A percentile compares a stretch with the other conserved stretches of the same genome.
These are phyloP conservation scores for Polyplosphaeria fusca DNA, from an alignment of 495 filamentous ascomycete species.

Conservation along the genomic window DNA sequence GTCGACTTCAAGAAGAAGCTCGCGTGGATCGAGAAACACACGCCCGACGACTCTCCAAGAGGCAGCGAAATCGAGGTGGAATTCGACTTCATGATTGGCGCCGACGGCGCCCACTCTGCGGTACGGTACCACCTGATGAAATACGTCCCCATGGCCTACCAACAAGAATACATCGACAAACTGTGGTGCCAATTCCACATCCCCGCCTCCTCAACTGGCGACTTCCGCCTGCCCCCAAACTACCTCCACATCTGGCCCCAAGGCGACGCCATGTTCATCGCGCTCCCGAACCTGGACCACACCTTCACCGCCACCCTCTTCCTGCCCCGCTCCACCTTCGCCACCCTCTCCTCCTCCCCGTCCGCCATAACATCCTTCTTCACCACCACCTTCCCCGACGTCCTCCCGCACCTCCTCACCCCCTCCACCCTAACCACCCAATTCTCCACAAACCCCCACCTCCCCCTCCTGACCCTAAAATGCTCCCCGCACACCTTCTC, in stretches of 20 bases:
- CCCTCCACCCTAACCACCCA: constrained; percentile 63
- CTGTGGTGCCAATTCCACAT: constrained; percentile 97
- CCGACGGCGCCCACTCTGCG: constrained; percentile 91
- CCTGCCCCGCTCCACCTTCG: constrained; percentile 61
- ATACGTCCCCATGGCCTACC: constrained; percentile 78
- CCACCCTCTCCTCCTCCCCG: constrained; percentile 53
- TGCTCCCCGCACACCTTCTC: constrained; percentile 81
- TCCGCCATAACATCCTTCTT: constrained; percentile 71
- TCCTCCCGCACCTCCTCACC: constrained; percentile 72
- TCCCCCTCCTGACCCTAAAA: constrained; percentile 89
- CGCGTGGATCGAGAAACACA: constrained; percentile 77
- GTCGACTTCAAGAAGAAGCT: constrained; percentile 73
- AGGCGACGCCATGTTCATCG: constrained; percentile 94
- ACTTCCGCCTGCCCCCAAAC: constrained; percentile 78
- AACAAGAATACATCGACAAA: constrained; percentile 94
- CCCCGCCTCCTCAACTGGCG: constrained; percentile 52
- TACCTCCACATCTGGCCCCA: constrained; percentile 98
- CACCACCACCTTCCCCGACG: constrained; percentile 77
- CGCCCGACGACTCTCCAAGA: constrained; percentile 23
- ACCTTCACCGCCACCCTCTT: constrained; percentile 97
- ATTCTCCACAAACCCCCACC: constrained; percentile 76
- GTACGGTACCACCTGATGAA: constrained; percentile 93
- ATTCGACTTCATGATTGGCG: constrained; percentile 95
- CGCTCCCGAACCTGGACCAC: constrained; percentile 81
- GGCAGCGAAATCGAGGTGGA: constrained; percentile 62